Base-by-base conservation (phyloP, 148 eudicot species). In the Nyssa sinensis region DNA sequence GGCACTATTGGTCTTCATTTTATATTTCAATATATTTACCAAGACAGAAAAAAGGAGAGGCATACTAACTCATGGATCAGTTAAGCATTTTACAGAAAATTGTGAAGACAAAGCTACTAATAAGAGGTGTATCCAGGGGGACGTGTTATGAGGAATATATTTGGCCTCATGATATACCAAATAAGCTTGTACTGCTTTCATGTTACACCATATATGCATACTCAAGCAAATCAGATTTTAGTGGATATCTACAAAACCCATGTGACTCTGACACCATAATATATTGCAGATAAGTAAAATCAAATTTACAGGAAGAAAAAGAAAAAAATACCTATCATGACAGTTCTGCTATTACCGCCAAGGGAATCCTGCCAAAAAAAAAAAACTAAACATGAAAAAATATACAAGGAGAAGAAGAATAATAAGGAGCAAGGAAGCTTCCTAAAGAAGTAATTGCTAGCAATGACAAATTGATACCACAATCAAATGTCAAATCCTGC, bases 301-400 rank as follows among this genome's bases (percentile, higher is more conserved):
- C 27, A 49, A 25, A 28, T 57, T 65, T 57, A 64, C 59, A 37
- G 71, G 63, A 55, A 32, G 62, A 35, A 66, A 70, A 74, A 49
- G 44, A 21, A 60, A 19, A 66, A 75, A 66, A 73, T 86, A 93
- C 99, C 99, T 74, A 95, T 95, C 99, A 95, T 95, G 69, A 91
- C 94, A 2, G 99, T 95, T 77, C 94, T 89, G 91, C 99, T 95
- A 91, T 95, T 95, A 62, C 99, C 99, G 62, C 99, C 99, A 77
- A 95, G 97, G 39, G 99, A 95, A 84, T 95, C 99, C 99, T 95
- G 93, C 72, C 77, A 77, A 78, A 68, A 67, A 13, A 25, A 47
- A 62, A 70, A 74, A 69, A 28, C 41, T 41, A 51, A 74, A 62
- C 67, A 64, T 25, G 67, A 79, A 51, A 49, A 24, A 62, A 65